Evolutionary conservation across 2,329 filamentous ascomycete species (phyloP), one percentile per base, ranked within the genome.

Genomic region (Calonectria henricotiae): DNA sequence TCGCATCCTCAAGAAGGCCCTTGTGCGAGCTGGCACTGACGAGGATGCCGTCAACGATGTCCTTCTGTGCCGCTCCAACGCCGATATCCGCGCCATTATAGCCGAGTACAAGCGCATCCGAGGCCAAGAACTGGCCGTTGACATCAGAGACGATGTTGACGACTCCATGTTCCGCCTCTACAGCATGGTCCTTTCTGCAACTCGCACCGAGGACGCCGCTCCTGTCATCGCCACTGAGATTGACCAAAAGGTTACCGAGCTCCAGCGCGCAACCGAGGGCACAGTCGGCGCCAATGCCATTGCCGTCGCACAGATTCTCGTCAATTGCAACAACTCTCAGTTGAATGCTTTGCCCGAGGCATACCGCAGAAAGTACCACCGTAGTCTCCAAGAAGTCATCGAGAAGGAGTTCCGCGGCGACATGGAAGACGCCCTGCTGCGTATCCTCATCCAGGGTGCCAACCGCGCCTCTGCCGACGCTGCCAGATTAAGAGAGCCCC

Each of bases 361-460:
- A 30, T 83, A 83, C 58, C 69, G 72, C 47, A 69, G 70, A 15
- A 82, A 81, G 67, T 82, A 82, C 62, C 79, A 80, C 67, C 79
- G 79, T 27, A 76, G 75, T 8, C 71, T 82, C 7, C 74, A 80
- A 51, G 75, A 78, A 0, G 79, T 82, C 1, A 82, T 82, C 25
- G 77, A 81, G 68, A 80, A 82, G 71, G 80, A 81, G 66, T 82
- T 82, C 70, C 75, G 75, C 0, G 80, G 81, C 25, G 78, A 81
- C 54, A 78, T 80, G 76, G 79, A 81, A 60, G 80, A 82, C 7
- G 79, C 77, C 0, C 70, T 83, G 1, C 65, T 82, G 25, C 71
- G 68, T 8, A 81, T 83, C 46, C 72, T 82, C 0, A 72, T 73
- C 4, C 72, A 70, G 20, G 79, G 74, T 0, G 58, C 67, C 17